phyloP scores from a whole-genome alignment of 1,139 yeast species.

The Debaryomycetaceae sp. region DNA sequence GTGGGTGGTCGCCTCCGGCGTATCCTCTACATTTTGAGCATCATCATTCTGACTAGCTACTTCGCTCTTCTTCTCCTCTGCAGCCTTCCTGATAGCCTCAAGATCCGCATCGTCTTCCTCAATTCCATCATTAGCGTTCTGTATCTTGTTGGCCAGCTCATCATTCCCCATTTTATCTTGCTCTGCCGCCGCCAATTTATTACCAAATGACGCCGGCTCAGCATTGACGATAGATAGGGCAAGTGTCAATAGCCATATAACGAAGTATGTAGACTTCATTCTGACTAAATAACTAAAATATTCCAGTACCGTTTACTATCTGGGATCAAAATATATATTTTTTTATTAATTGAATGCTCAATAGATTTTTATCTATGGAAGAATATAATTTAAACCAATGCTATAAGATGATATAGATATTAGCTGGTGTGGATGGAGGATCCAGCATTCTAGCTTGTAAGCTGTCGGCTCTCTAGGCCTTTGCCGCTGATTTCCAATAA shows the following conservation, averaged over 20 bases:
- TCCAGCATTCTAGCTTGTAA: not conserved
- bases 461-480: not conserved
- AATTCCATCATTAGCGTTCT: not conserved
- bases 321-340: no score
- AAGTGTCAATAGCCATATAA: not conserved
- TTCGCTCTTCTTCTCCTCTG: not conserved
- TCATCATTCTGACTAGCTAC: conserved; percentile 4
- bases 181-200: not conserved
- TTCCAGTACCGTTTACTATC: no score
- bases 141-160: not conserved
- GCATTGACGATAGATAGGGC: not conserved
- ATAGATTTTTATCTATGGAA: not conserved
- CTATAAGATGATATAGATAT: not conserved
- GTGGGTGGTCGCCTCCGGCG: not conserved
- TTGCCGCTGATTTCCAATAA: conserved; percentile 40
- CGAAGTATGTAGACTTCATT: not conserved
- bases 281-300: not conserved
- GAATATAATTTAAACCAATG: not conserved
- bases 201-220: not conserved
- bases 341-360: no score
- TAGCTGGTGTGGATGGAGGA: not conserved
- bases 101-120: not conserved
- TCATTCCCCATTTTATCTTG: not conserved
- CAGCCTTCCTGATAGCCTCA: not conserved
- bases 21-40: conserved; percentile 4